phyloP scores from a whole-genome alignment of 78 protist genomes.

The slime mould (Dictyostelium discoideum) region DNA sequence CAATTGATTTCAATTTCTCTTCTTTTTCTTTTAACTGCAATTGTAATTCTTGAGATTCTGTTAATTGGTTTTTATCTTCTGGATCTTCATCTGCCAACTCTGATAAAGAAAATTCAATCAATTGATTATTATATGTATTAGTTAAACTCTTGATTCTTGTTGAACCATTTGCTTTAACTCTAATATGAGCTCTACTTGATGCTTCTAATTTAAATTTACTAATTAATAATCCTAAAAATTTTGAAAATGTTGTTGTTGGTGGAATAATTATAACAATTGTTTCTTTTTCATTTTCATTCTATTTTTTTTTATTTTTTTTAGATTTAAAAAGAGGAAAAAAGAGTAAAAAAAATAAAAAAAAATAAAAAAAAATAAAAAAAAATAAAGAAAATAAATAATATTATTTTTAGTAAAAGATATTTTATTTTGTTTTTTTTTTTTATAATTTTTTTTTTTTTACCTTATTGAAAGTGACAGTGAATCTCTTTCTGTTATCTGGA shows the following conservation, averaged over 20 bases:
- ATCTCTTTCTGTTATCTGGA: constrained; percentile 47
- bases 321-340: not conserved
- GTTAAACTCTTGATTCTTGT: not conserved
- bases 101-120: not conserved
- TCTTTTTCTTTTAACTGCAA: not conserved
- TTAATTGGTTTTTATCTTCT: not conserved
- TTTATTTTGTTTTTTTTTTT: too few species aligned
- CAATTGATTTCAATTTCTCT: not conserved
- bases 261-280: not conserved
- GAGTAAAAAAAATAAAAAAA: not conserved
- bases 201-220: constrained; percentile 15
- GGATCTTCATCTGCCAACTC: not conserved
- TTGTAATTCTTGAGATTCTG: not conserved
- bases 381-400: not conserved
- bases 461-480: not conserved
- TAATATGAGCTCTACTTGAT: not conserved
- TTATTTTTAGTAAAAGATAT: not conserved
- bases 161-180: constrained; percentile 31
- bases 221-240: not conserved
- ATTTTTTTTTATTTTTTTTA: not conserved
- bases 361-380: not conserved
- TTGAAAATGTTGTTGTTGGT: not conserved
- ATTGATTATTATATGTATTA: not conserved
- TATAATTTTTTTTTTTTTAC: not conserved
- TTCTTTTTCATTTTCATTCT: not conserved